A percentile compares a stretch with the other conserved stretches of the same genome.
These are phyloP conservation scores for Xanthoceras sorbifolium DNA, from an alignment of 345 rosid genomes.

Conservation along the genomic window DNA sequence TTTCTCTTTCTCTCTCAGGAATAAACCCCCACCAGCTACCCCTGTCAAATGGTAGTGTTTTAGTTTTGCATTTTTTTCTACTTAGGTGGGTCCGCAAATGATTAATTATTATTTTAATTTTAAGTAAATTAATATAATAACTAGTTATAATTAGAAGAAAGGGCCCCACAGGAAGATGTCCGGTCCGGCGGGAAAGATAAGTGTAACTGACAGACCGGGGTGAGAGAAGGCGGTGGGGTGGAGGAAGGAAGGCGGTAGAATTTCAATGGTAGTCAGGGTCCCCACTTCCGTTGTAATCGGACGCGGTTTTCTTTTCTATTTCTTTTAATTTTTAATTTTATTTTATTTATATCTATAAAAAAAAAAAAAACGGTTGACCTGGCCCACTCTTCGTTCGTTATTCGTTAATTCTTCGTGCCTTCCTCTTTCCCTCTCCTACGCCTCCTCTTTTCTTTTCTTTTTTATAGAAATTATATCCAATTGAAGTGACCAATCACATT, in stretches of 20 bases:
- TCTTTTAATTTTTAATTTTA: background rate
- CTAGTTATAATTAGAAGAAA: background rate
- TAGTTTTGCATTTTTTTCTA: constrained; percentile 8
- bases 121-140: background rate
- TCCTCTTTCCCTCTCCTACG: background rate
- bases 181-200: constrained; percentile 23
- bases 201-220: constrained; percentile 20
- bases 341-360: background rate
- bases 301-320: constrained; percentile 33
- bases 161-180: background rate
- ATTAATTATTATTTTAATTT: background rate
- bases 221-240: constrained; percentile 8
- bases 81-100: background rate
- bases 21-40: constrained; percentile 33
- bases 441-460: background rate
- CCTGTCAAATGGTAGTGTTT: background rate
- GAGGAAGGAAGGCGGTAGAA: background rate
- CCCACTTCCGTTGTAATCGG: constrained; percentile 43
- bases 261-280: constrained; percentile 30
- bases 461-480: background rate
- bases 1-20: constrained; percentile 21
- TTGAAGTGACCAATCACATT: background rate
- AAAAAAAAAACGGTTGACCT: constrained; percentile 11
- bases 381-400: background rate
- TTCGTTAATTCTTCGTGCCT: constrained; percentile 1